A percentile compares a stretch with the other conserved stretches of the same genome.
Conservation (phyloP, 345 rosid species). For the Microcos paniculata region DNA sequence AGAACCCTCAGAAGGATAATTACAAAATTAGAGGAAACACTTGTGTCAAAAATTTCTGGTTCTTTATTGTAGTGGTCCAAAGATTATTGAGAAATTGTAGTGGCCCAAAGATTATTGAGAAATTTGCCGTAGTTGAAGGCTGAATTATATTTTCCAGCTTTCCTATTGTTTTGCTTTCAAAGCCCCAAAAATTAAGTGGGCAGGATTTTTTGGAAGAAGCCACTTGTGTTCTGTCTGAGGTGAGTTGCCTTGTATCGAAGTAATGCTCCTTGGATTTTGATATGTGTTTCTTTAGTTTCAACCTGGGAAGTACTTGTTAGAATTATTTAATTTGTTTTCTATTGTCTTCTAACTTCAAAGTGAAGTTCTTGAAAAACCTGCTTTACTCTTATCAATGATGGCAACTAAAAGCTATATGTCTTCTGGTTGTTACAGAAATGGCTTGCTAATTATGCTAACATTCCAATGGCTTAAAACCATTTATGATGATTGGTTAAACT, state of each 20-base stretch:
- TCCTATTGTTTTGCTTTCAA: constrained; percentile 25
- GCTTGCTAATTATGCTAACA: not conserved
- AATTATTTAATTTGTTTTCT: not conserved
- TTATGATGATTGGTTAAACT: not conserved
- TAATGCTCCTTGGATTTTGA: not conserved
- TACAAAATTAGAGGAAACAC: not conserved
- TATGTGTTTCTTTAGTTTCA: not conserved
- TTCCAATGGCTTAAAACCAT: not conserved
- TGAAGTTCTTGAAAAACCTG: constrained; percentile 4
- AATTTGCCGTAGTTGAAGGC: not conserved
- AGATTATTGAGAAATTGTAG: no score
- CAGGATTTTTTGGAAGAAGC: constrained; percentile 88
- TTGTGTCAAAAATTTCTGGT: not conserved
- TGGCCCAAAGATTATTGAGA: no score
- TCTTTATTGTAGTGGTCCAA: not conserved
- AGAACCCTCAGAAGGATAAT: not conserved
- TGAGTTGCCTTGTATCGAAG: constrained; percentile 8
- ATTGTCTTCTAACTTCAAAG: not conserved
- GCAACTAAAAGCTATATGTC: no score
- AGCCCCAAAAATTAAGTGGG: constrained; percentile 53
- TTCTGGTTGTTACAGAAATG: no score
- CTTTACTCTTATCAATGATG: not conserved
- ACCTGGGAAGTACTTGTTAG: not conserved
- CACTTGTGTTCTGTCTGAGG: constrained; percentile 67
- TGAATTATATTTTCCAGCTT: constrained; percentile 9